phyloP scores from a whole-genome alignment of 2,329 filamentous ascomycete genomes.

The Colletotrichum liaoningense region DNA sequence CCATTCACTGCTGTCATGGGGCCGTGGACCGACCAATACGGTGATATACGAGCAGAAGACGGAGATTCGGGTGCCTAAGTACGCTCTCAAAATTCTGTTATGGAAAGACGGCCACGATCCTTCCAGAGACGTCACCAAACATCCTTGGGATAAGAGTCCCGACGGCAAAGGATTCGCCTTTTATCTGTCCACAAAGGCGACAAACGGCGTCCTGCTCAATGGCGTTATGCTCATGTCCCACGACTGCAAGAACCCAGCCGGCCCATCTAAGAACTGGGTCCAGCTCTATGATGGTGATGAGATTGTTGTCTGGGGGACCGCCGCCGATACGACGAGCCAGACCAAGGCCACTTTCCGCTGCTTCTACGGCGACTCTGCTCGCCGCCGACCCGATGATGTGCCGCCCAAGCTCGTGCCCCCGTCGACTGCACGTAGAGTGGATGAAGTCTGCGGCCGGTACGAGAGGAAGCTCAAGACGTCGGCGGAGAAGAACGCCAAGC shows the following conservation, averaged over 20 bases:
- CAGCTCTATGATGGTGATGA: constrained; percentile 82
- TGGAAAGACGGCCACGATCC: constrained; percentile 77
- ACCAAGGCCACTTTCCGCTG: constrained; percentile 65
- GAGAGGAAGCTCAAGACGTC: constrained; percentile 57
- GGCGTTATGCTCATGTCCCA: constrained; percentile 71
- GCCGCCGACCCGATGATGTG: constrained; percentile 49
- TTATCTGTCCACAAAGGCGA: constrained; percentile 83
- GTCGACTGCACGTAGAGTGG: constrained; percentile 56
- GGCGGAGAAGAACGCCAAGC: constrained; percentile 52
- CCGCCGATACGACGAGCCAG: constrained; percentile 49
- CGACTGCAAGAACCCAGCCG: constrained; percentile 63
- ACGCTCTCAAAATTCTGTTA: constrained; percentile 81
- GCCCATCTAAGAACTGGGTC: constrained; percentile 71
- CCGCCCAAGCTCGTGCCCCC: constrained; percentile 51
- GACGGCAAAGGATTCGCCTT: constrained; percentile 72
- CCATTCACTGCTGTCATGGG: constrained; percentile 79
- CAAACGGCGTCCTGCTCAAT: constrained; percentile 82
- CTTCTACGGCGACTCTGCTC: constrained; percentile 66
- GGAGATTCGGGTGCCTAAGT: constrained; percentile 83
- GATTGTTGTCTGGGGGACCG: constrained; percentile 75
- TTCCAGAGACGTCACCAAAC: constrained; percentile 60
- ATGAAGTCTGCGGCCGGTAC: constrained; percentile 58
- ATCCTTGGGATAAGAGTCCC: constrained; percentile 50
- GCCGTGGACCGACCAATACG: constrained; percentile 77
- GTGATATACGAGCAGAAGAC: constrained; percentile 69